A percentile compares a stretch with the other conserved stretches of the same genome.
Evolutionary conservation across 2,329 filamentous ascomycete genomes (phyloP).

Genomic region (Byssoonygena ceratinophila): DNA sequence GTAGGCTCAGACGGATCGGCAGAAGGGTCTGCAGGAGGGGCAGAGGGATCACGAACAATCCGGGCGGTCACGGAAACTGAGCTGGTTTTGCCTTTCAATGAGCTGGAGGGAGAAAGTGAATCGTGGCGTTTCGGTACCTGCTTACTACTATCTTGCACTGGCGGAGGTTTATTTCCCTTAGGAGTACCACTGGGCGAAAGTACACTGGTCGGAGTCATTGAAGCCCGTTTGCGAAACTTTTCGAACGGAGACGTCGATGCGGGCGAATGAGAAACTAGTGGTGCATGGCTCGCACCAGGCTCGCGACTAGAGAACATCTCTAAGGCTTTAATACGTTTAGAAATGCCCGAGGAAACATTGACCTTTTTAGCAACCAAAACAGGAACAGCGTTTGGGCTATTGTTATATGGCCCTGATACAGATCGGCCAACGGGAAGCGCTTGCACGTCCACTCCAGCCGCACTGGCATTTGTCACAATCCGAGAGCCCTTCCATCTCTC

Average conservation of each 20-base stretch:
- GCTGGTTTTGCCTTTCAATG: constrained; percentile 38
- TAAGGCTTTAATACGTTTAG: constrained; percentile 84
- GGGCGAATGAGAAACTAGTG: constrained; percentile 22
- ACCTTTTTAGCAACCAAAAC: constrained; percentile 58
- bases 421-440: constrained; percentile 29
- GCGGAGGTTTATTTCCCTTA: constrained; percentile 21
- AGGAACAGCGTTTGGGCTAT: constrained; percentile 26
- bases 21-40: constrained; percentile 25
- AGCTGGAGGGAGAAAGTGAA: constrained; percentile 22
- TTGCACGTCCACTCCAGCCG: constrained; percentile 24
- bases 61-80: constrained; percentile 82
- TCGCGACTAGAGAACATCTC: constrained; percentile 59
- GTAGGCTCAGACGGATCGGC: constrained; percentile 26
- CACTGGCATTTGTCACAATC: constrained; percentile 33
- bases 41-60: constrained; percentile 57
- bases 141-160: constrained; percentile 22
- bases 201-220: constrained; percentile 25
- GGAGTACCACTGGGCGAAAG: constrained; percentile 14
- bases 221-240: constrained; percentile 39
- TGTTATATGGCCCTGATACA: constrained; percentile 29
- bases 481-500: constrained; percentile 31
- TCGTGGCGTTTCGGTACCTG: constrained; percentile 26
- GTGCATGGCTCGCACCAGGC: constrained; percentile 25
- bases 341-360: constrained; percentile 81
- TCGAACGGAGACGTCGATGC: constrained; percentile 49